phyloP scores from a whole-genome alignment of 176 grass and related monocot genomes.

The Carex myosuroides region DNA sequence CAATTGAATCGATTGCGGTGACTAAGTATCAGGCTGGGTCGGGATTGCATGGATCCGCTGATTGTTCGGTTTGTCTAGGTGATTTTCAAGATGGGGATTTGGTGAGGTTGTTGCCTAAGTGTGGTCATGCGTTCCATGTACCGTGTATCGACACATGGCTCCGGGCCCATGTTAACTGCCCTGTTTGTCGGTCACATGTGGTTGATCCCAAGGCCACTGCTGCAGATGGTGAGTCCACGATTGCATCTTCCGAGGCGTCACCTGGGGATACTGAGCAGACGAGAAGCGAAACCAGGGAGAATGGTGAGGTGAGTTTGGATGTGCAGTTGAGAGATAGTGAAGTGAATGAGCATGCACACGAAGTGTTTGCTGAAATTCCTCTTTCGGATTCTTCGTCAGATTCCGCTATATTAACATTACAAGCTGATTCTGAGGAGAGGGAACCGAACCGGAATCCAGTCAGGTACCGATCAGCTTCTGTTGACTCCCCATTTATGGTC shows the following conservation, averaged over 20 bases:
- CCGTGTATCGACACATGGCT: slow-evolving; percentile 90
- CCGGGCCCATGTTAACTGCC: slow-evolving; percentile 68
- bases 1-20: slow-evolving; percentile 37
- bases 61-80: slow-evolving; percentile 75
- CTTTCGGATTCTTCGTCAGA: slow-evolving; percentile 2
- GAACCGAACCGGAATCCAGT: neutral
- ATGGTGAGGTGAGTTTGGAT: slow-evolving; percentile 6
- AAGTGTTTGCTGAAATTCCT: neutral
- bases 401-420: neutral
- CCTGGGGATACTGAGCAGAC: neutral
- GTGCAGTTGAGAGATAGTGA: neutral
- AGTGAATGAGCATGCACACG: slow-evolving; percentile 1
- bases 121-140: slow-evolving; percentile 80
- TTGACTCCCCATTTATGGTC: slow-evolving; percentile 28
- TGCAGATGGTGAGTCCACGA: neutral
- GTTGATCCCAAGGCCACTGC: slow-evolving; percentile 7
- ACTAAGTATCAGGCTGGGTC: slow-evolving; percentile 16
- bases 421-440: neutral
- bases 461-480: slow-evolving; percentile 32
- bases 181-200: slow-evolving; percentile 64
- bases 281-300: neutral
- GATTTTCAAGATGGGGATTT: slow-evolving; percentile 82
- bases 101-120: slow-evolving; percentile 80
- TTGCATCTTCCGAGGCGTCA: neutral
- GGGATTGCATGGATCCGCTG: slow-evolving; percentile 29